Evolutionary conservation across 495 filamentous ascomycete species (phyloP), one percentile per base, ranked within the genome.

Genomic region (Hyaloscypha hepaticicola): DNA sequence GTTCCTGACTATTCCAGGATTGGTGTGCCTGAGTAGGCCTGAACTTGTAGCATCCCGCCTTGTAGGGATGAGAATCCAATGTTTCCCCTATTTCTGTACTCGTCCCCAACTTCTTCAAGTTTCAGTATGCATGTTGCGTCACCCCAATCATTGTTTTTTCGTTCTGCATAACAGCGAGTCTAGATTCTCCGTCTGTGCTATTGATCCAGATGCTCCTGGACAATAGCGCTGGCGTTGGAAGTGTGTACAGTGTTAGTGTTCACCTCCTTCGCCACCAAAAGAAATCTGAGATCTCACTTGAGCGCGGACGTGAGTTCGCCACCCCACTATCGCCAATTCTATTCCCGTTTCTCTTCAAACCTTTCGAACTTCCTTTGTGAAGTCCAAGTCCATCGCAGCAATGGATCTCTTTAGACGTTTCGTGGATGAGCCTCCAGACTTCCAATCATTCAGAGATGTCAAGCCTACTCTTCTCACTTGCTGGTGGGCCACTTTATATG

Each of bases 401-500:
- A 61, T 38, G 58, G 58, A 57, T 34, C 61, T 71, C 22, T n/a
- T 71, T 55, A 63, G 62, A 24, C 69, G 66, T 4, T 29, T 65
- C 33, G 29, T 38, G 1, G 63, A 38, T 27, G 53, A 52, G 6
- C 60, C 65, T 33, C 70, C 70, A 7, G 64, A 55, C 2, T 38
- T 38, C 7, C 50, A 45, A 45, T 16, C 29, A 1, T 70, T 70
- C 75, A 31, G 70, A 11, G 71, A 88, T 33, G 81, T 90, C 77
- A 88, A 91, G 65, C 88, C 92, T n/a, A 92, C 90, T 0, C 81
- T 99, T 27, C 79, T 97, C 58, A 90, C 95, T 70, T 90, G 88
- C 72, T 97, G 92, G 68, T 97, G 95, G 95, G 90, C 90, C 64
- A 96, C 92, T 19, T 78, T 78, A 8, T 95, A 95, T 72, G 89